Percentiles rank a stretch among this genome's conserved stretches.
Conservation (phyloP, 495 filamentous ascomycete species). For the Penicilliopsis zonata region DNA sequence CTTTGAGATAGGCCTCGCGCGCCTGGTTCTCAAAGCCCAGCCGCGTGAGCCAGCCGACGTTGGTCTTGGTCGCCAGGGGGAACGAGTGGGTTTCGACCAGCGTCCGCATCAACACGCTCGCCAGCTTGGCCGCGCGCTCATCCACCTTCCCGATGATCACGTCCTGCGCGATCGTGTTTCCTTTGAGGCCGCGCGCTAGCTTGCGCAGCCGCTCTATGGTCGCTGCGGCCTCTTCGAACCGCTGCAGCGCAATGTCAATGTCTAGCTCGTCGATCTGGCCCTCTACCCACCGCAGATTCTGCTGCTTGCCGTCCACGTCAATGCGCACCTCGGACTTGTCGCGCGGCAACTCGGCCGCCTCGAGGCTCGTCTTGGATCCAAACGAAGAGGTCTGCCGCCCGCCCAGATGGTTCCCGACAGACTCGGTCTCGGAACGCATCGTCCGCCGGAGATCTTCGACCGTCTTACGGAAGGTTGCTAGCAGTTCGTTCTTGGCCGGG, state of each 20-base stretch:
- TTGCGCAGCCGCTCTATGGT: slow-evolving; percentile 73
- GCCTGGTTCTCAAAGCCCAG: slow-evolving; percentile 86
- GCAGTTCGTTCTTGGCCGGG: slow-evolving; percentile 62
- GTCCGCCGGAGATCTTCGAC: slow-evolving; percentile 81
- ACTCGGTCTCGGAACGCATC: slow-evolving; percentile 71
- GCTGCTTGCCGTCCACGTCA: slow-evolving; percentile 91
- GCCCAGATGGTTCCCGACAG: slow-evolving; percentile 62
- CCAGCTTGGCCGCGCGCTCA: slow-evolving; percentile 70
- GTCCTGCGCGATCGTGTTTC: slow-evolving; percentile 74
- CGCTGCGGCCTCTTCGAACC: slow-evolving; percentile 72
- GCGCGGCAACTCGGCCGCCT: slow-evolving; percentile 58
- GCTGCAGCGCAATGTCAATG: slow-evolving; percentile 85
- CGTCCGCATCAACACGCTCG: slow-evolving; percentile 57
- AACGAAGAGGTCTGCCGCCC: slow-evolving; percentile 15
- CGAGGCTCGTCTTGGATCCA: slow-evolving; percentile 28
- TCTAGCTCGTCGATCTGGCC: slow-evolving; percentile 91
- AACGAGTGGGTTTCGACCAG: slow-evolving; percentile 64
- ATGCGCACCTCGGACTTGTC: slow-evolving; percentile 66
- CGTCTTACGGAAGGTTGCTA: slow-evolving; percentile 82
- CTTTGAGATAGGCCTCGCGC: slow-evolving; percentile 72
- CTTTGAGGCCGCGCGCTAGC: slow-evolving; percentile 66
- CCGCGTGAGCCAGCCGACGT: slow-evolving; percentile 71
- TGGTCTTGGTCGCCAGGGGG: slow-evolving; percentile 53
- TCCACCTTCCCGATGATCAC: slow-evolving; percentile 83
- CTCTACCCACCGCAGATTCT: slow-evolving; percentile 92